Conservation (phyloP, 805 yeast genomes). For the Isabelozyma pseudorhagii region DNA sequence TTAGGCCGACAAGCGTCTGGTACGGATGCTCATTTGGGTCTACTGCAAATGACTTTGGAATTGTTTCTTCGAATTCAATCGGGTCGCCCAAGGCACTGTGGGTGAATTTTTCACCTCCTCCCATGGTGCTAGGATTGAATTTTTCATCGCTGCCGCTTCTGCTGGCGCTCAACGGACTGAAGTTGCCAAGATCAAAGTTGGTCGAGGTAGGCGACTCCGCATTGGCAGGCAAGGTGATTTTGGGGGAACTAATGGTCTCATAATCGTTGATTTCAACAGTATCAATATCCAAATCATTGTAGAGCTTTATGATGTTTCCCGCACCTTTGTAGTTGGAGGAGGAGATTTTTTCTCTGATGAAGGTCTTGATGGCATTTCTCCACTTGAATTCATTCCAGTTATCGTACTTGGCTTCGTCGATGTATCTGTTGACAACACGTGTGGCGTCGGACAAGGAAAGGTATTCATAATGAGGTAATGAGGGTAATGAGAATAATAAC, state of each 20-base stretch:
- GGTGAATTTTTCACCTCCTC: no score
- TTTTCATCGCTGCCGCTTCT: background rate
- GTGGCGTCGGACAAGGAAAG: constrained; percentile 31
- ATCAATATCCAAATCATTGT: constrained; percentile 19
- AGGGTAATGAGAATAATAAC: constrained; percentile 71
- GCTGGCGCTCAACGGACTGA: background rate
- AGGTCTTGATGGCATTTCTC: constrained; percentile 22
- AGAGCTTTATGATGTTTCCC: constrained; percentile 34
- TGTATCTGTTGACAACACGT: constrained; percentile 14
- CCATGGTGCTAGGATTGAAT: no score
- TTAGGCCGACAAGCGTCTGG: background rate
- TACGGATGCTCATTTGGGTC: background rate
- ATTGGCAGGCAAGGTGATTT: background rate
- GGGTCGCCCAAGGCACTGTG: background rate
- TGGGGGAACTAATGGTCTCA: background rate
- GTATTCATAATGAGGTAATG: constrained; percentile 65
- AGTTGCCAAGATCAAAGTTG: background rate
- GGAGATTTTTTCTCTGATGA: constrained; percentile 7
- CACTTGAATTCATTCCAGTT: constrained; percentile 27
- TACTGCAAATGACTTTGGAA: background rate
- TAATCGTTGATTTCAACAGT: constrained; percentile 1
- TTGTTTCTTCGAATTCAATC: background rate
- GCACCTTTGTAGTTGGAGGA: constrained; percentile 27
- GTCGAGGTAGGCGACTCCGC: background rate
- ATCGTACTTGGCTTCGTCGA: constrained; percentile 14